Conservation (phyloP, 179 eudicot genomes). For the Gypsophila paniculata region DNA sequence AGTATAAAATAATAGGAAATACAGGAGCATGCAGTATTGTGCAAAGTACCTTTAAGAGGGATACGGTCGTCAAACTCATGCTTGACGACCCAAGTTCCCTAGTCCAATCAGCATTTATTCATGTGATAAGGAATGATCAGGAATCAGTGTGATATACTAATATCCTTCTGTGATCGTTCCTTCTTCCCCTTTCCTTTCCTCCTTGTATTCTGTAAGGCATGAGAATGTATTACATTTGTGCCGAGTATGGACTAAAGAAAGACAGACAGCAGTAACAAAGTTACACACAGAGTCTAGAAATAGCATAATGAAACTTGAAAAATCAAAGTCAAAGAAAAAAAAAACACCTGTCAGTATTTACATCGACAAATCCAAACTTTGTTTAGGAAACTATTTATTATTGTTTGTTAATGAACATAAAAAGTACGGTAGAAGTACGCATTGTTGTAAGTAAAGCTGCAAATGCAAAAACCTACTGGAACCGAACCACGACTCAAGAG, state of each 20-base stretch:
- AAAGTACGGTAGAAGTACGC: not conserved
- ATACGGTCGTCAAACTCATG: slow-evolving; percentile 46
- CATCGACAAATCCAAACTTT: not conserved
- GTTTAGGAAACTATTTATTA: not conserved
- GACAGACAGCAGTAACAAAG: slow-evolving; percentile 1
- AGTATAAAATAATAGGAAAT: slow-evolving; percentile 15
- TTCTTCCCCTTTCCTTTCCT: slow-evolving; percentile 13
- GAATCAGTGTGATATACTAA: not conserved
- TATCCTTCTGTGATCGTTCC: slow-evolving; percentile 19
- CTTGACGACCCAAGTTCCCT: slow-evolving; percentile 16
- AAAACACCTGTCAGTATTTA: not conserved
- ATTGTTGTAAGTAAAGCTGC: not conserved
- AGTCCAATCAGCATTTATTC: slow-evolving; percentile 25
- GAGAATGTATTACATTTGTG: slow-evolving; percentile 10
- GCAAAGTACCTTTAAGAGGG: slow-evolving; percentile 37
- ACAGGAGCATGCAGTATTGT: slow-evolving; percentile 4
- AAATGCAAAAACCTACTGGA: not conserved
- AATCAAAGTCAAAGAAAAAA: not conserved
- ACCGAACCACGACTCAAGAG: not conserved
- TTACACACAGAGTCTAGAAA: not conserved
- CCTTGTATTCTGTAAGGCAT: slow-evolving; percentile 17
- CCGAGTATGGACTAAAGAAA: slow-evolving; percentile 3
- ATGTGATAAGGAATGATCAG: slow-evolving; percentile 28
- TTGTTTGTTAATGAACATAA: not conserved
- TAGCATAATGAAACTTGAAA: slow-evolving; percentile 7